phyloP scores from a whole-genome alignment of 345 rosid species.

The Camelina hispida region DNA sequence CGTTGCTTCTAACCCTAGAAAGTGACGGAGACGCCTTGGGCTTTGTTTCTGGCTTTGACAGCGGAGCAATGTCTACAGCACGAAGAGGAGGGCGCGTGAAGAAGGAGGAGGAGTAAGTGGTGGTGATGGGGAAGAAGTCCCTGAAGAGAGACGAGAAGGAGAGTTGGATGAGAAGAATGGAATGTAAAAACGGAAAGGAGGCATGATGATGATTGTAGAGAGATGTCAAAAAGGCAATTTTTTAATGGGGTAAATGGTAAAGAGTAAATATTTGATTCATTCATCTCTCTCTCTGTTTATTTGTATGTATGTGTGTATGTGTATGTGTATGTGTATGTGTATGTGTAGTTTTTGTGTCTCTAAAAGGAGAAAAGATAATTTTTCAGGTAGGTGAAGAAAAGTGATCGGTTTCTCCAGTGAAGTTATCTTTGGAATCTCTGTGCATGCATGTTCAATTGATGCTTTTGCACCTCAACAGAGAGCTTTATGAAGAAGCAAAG shows the following conservation, averaged over 20 bases:
- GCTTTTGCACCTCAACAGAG: not conserved
- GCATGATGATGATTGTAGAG: conserved; percentile 25
- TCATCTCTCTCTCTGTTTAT: not conserved
- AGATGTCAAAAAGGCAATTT: not conserved
- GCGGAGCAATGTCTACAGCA: conserved; percentile 42
- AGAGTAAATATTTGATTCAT: conserved; percentile 8
- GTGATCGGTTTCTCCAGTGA: conserved; percentile 16
- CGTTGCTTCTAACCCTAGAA: conserved; percentile 36
- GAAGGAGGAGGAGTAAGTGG: conserved; percentile 24
- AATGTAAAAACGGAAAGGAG: conserved; percentile 40
- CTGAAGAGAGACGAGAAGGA: too few species aligned
- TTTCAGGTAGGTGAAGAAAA: conserved; percentile 41
- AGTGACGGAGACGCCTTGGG: conserved; percentile 30
- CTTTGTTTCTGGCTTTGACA: conserved; percentile 39
- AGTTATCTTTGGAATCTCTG: conserved; percentile 40
- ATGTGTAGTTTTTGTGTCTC: conserved; percentile 31
- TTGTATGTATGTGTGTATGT: too few species aligned
- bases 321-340: conserved; percentile 16
- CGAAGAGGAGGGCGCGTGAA: conserved; percentile 49
- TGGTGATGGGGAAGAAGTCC: too few species aligned
- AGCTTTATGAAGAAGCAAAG: conserved; percentile 41
- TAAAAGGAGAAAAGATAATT: conserved; percentile 36
- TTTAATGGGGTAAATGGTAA: conserved; percentile 2
- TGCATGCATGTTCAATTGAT: not conserved
- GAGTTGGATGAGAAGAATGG: conserved; percentile 43